phyloP scores from a whole-genome alignment of 495 filamentous ascomycete species.

The Lindgomyces ingoldianus region DNA sequence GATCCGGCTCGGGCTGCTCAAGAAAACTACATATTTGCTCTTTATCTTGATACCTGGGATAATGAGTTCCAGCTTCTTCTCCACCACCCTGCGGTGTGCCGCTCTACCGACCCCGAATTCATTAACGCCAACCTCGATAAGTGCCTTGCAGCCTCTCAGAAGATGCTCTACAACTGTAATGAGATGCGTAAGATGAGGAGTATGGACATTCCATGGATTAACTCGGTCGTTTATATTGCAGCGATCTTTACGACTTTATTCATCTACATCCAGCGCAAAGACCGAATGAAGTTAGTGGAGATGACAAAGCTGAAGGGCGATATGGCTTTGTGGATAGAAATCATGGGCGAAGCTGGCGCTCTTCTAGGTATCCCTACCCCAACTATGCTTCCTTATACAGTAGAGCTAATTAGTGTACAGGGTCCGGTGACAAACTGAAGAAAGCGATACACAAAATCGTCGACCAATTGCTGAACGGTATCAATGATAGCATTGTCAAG shows the following conservation, averaged over 20 bases:
- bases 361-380: conserved; percentile 57
- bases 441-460: conserved; percentile 32
- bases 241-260: conserved; percentile 74
- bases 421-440: conserved; percentile 43
- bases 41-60: conserved; percentile 52
- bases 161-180: conserved; percentile 62
- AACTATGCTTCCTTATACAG: not conserved
- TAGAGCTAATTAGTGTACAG: conserved; percentile 31
- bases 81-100: conserved; percentile 71
- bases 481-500: conserved; percentile 33
- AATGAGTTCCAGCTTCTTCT: conserved; percentile 56
- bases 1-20: conserved; percentile 50
- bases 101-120: conserved; percentile 60
- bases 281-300: conserved; percentile 56
- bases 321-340: conserved; percentile 67
- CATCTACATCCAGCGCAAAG: conserved; percentile 64
- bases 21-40: conserved; percentile 52
- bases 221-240: conserved; percentile 67
- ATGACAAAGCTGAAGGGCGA: conserved; percentile 60
- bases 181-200: conserved; percentile 62
- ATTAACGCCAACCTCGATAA: conserved; percentile 65
- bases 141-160: conserved; percentile 65
- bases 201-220: conserved; percentile 82
- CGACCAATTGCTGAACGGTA: conserved; percentile 27
- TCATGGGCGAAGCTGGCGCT: conserved; percentile 65